phyloP scores from a whole-genome alignment of 805 yeast species.

The Ogataea dorogensis region DNA sequence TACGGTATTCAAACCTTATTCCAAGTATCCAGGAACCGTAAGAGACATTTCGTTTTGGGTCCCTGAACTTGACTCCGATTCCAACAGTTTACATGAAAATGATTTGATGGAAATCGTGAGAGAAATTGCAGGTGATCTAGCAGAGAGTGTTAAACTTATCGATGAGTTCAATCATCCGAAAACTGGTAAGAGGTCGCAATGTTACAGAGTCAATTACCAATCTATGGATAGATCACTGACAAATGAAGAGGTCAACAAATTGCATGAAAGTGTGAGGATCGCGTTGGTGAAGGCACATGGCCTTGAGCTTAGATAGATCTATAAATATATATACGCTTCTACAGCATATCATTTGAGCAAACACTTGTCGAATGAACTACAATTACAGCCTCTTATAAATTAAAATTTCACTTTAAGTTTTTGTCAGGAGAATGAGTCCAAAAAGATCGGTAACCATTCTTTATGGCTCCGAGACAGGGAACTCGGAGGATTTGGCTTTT shows the following conservation, averaged over 20 bases:
- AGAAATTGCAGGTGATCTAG: slow-evolving; percentile 78
- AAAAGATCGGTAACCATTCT: slow-evolving; percentile 50
- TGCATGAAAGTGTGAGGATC: slow-evolving; percentile 64
- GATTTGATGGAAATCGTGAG: slow-evolving; percentile 94
- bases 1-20: slow-evolving; percentile 77
- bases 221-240: slow-evolving; percentile 93
- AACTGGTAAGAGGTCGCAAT: slow-evolving; percentile 69
- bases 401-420: too few species aligned
- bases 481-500: slow-evolving; percentile 80
- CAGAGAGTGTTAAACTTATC: slow-evolving; percentile 75
- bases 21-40: slow-evolving; percentile 82
- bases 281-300: slow-evolving; percentile 51
- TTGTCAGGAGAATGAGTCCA: slow-evolving; percentile 27
- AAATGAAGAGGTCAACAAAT: slow-evolving; percentile 73
- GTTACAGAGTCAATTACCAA: slow-evolving; percentile 90
- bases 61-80: slow-evolving; percentile 37
- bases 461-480: slow-evolving; percentile 93
- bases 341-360: too few species aligned
- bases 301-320: slow-evolving; percentile 52
- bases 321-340: too few species aligned
- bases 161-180: slow-evolving; percentile 89
- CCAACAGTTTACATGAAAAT: slow-evolving; percentile 61
- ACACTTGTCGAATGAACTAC: too few species aligned
- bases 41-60: slow-evolving; percentile 95
- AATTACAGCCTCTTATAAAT: too few species aligned